Base-by-base conservation (phyloP, 495 filamentous ascomycete species). In the Xylaria cubensis region DNA sequence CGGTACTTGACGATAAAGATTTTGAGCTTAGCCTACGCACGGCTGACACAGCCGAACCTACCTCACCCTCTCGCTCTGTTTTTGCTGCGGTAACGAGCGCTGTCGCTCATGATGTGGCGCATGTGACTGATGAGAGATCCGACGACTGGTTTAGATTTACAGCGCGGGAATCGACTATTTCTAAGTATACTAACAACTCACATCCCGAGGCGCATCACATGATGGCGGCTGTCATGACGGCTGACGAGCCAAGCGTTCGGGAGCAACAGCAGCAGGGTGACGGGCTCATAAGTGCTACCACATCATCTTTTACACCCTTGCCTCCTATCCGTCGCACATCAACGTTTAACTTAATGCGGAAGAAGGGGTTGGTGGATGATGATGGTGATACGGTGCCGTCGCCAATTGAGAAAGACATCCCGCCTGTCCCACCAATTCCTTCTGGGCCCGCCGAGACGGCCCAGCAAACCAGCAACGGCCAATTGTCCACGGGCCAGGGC, bases 241-340 rank as follows among this genome's bases (percentile, higher is more conserved):
- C 80, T 70, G 77, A 84, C 80, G 74, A 79, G 70, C 69, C 72
- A 55, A 72, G 76, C 63, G 71, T 77, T 46, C 76, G 74, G 39
- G 72, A 32, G 21, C 50, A 17, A 44, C 65, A 34, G 2, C 69
- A 19, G 6, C 58, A 70, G 39, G 26, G 12, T 19, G 61, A 46
- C n/a, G 9, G 5, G 36, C 13, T 63, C 39, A n/a, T 17, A 3
- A 44, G 13, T 8, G 2, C 70, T 56, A 46, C 76, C 64, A 26
- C 74, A 17, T 74, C 81, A 8, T 84, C 83, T 3, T 84, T 83
- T 51, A 78, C 81, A 48, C 84, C 83, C 13, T 75, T 88, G 50
- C 87, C 87, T 17, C 85, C 86, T 15, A 86, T 89, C 71, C 83
- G 86, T 56, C 82, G 86, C 17, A 82, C 81, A 17, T 88, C 87